phyloP scores from a whole-genome alignment of 2,329 filamentous ascomycete species.

The Penicillium concentricum region DNA sequence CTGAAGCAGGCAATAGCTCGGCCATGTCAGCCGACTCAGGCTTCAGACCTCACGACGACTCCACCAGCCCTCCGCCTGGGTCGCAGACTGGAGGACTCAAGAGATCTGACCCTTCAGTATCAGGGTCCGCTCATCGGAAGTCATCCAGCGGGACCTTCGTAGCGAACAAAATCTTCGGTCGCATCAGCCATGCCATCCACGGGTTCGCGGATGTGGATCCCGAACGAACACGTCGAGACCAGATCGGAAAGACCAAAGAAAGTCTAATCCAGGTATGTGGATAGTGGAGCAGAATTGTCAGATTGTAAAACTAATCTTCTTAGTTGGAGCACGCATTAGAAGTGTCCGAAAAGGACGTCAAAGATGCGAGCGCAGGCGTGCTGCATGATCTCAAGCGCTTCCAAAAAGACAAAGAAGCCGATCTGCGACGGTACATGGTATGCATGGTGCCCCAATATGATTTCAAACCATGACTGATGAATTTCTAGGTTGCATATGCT shows the following conservation, averaged over 20 bases:
- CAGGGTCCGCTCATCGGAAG: constrained; percentile 66
- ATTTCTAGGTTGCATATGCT: constrained; percentile 76
- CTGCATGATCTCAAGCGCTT: constrained; percentile 89
- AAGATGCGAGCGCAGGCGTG: constrained; percentile 84
- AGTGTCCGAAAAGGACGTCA: constrained; percentile 86
- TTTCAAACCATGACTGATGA: constrained; percentile 7
- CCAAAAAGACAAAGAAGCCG: constrained; percentile 92
- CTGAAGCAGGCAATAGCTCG: constrained; percentile 51
- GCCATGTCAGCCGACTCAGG: constrained; percentile 92
- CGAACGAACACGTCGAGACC: constrained; percentile 84
- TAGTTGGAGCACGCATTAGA: constrained; percentile 89
- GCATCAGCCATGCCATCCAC: constrained; percentile 91
- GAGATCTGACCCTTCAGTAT: constrained; percentile 34
- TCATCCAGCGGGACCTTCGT: constrained; percentile 84
- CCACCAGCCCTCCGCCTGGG: constrained; percentile 64
- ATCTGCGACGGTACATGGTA: constrained; percentile 93
- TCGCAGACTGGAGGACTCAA: constrained; percentile 64
- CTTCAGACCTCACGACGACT: constrained; percentile 83
- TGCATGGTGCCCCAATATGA: not conserved
- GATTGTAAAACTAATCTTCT: constrained; percentile 13
- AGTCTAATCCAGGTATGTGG: constrained; percentile 62
- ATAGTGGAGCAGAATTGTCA: not conserved
- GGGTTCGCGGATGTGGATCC: constrained; percentile 96
- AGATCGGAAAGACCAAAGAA: constrained; percentile 93
- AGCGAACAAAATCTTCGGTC: constrained; percentile 88